These are phyloP conservation scores for Calycina herbarum DNA, from an alignment of 2,329 filamentous ascomycete species.

Conservation along the genomic window DNA sequence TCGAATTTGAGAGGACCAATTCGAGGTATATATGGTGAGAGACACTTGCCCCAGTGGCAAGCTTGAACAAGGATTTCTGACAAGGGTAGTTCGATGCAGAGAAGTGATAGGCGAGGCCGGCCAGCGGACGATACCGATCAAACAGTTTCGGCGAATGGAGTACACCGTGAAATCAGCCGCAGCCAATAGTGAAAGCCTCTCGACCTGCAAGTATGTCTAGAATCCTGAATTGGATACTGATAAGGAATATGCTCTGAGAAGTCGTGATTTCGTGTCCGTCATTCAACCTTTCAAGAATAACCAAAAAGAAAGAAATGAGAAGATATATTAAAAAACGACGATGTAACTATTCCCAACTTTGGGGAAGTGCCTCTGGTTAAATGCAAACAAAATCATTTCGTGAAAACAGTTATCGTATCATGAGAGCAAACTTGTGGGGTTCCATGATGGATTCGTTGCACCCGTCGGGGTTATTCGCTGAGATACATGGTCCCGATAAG, in stretches of 20 bases:
- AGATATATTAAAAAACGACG: not conserved
- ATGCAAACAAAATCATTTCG: not conserved
- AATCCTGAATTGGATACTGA: slow-evolving; percentile 1
- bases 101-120: slow-evolving; percentile 18
- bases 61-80: slow-evolving; percentile 20
- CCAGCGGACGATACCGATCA: slow-evolving; percentile 29
- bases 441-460: slow-evolving; percentile 10
- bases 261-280: slow-evolving; percentile 5
- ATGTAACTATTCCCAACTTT: slow-evolving; percentile 1
- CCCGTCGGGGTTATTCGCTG: slow-evolving; percentile 8
- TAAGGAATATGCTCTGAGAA: slow-evolving; percentile 3
- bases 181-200: slow-evolving; percentile 14
- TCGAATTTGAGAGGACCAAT: slow-evolving; percentile 10
- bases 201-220: slow-evolving; percentile 10
- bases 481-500: slow-evolving; percentile 6
- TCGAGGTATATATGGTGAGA: slow-evolving; percentile 23
- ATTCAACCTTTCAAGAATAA: not conserved
- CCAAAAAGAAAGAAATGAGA: slow-evolving; percentile 6
- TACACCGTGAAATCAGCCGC: slow-evolving; percentile 20
- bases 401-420: not conserved
- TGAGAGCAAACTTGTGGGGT: slow-evolving; percentile 1
- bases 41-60: slow-evolving; percentile 17
- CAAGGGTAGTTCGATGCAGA: slow-evolving; percentile 21
- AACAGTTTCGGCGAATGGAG: slow-evolving; percentile 23
- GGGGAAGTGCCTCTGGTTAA: not conserved